A percentile compares a stretch with the other conserved stretches of the same genome.
Evolutionary conservation across 495 filamentous ascomycete species (phyloP).

Genomic region (Aspergillus campestris): DNA sequence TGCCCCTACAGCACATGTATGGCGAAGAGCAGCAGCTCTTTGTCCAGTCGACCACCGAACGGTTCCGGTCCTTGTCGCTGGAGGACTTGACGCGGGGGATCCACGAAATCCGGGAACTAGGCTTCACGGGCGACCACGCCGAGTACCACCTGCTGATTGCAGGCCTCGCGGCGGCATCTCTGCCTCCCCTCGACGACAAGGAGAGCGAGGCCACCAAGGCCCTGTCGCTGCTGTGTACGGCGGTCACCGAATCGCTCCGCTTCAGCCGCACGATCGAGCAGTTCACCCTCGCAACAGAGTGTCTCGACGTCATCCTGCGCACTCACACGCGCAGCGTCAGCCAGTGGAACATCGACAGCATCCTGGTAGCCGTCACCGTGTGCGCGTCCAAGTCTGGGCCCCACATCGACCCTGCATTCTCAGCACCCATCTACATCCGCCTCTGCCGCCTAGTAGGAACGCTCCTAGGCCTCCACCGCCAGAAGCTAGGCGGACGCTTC

Average conservation of each 20-base stretch:
- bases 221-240: constrained; percentile 29
- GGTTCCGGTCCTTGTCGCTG: constrained; percentile 27
- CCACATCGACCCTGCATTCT: constrained; percentile 26
- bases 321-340: constrained; percentile 44
- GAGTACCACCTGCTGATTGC: constrained; percentile 29
- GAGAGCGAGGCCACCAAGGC: constrained; percentile 26
- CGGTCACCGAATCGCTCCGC: constrained; percentile 20
- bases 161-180: constrained; percentile 27
- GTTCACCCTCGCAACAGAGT: constrained; percentile 50
- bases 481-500: constrained; percentile 59
- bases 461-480: constrained; percentile 51
- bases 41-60: constrained; percentile 28
- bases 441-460: constrained; percentile 51
- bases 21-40: constrained; percentile 36
- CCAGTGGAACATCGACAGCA: constrained; percentile 63
- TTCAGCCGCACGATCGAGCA: constrained; percentile 37
- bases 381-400: constrained; percentile 40
- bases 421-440: constrained; percentile 49
- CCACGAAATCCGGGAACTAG: constrained; percentile 24
- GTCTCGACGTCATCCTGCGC: constrained; percentile 49
- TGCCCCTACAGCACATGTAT: constrained; percentile 31
- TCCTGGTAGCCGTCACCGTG: constrained; percentile 48
- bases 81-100: constrained; percentile 23
- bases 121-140: constrained; percentile 23
- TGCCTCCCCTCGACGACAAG: constrained; percentile 31